Conservation (phyloP, 805 yeast species). For the Lipomyces lipofer region DNA sequence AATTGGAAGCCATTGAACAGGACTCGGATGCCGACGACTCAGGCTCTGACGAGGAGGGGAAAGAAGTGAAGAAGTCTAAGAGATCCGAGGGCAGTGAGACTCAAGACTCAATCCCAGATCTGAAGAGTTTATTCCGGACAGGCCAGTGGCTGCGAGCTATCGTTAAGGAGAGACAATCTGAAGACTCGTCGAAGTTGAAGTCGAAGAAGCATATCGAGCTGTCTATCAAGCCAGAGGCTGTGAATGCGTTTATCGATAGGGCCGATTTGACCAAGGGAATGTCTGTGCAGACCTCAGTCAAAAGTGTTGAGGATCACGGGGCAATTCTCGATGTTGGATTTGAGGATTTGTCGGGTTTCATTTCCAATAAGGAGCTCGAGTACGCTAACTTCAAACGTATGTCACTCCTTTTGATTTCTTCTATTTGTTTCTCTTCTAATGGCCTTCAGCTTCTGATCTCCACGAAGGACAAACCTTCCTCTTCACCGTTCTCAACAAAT, state of each 20-base stretch:
- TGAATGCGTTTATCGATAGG: slow-evolving; percentile 58
- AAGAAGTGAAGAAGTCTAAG: slow-evolving; percentile 34
- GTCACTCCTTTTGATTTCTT: neutral
- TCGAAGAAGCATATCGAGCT: slow-evolving; percentile 66
- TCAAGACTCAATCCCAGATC: slow-evolving; percentile 54
- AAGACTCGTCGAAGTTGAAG: slow-evolving; percentile 42
- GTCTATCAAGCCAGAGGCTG: slow-evolving; percentile 69
- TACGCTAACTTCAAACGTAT: slow-evolving; percentile 40
- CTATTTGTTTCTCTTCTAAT: too few relatives aligned
- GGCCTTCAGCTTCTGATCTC: slow-evolving; percentile 39
- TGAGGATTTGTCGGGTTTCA: slow-evolving; percentile 61
- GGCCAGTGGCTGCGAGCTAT: slow-evolving; percentile 89
- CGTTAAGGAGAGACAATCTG: slow-evolving; percentile 58
- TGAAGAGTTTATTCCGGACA: slow-evolving; percentile 53
- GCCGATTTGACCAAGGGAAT: slow-evolving; percentile 66
- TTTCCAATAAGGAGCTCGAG: slow-evolving; percentile 66
- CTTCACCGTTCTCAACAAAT: slow-evolving; percentile 53
- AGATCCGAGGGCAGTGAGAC: slow-evolving; percentile 36
- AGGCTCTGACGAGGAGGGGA: slow-evolving; percentile 41
- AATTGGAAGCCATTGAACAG: slow-evolving; percentile 54
- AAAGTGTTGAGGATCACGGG: slow-evolving; percentile 91
- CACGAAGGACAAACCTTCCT: slow-evolving; percentile 70
- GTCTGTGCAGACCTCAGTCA: slow-evolving; percentile 72
- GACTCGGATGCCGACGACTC: slow-evolving; percentile 46
- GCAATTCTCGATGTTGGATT: slow-evolving; percentile 70